Evolutionary conservation across 176 grass and related monocot genomes (phyloP).

Genomic region (Musa schizocarpa): DNA sequence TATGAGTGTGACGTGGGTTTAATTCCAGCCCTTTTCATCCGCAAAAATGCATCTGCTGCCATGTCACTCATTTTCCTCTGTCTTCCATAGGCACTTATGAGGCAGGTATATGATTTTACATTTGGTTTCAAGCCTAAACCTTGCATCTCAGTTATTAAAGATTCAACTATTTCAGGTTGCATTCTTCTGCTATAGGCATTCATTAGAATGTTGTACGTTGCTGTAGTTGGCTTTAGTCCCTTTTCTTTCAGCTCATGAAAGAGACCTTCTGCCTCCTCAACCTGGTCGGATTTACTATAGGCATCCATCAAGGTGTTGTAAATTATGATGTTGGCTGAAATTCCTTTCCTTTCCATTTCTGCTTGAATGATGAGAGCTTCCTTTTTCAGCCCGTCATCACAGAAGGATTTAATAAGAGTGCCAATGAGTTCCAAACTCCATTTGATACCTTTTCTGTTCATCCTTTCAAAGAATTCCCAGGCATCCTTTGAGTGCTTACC

Average conservation of each 20-base stretch:
- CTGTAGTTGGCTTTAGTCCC: conserved; percentile 45
- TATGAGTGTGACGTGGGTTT: conserved; percentile 54
- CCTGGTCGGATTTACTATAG: conserved; percentile 56
- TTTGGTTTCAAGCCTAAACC: conserved; percentile 51
- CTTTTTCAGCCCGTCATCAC: conserved; percentile 59
- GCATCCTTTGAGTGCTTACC: conserved; percentile 63
- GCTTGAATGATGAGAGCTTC: conserved; percentile 80
- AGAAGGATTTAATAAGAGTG: conserved; percentile 65
- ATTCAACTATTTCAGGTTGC: conserved; percentile 65
- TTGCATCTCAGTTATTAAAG: conserved; percentile 58
- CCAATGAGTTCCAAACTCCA: conserved; percentile 56
- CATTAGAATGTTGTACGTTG: conserved; percentile 86
- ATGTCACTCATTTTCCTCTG: conserved; percentile 70
- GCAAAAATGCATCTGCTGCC: conserved; percentile 69
- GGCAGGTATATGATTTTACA: conserved; percentile 61
- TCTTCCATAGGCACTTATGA: conserved; percentile 68
- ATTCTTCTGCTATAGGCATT: conserved; percentile 84
- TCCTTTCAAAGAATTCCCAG: conserved; percentile 74
- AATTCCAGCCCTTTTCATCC: conserved; percentile 67
- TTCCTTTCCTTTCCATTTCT: conserved; percentile 85
- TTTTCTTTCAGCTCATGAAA: conserved; percentile 77
- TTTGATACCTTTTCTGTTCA: conserved; percentile 74
- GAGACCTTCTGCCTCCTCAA: conserved; percentile 76
- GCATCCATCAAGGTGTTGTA: conserved; percentile 59
- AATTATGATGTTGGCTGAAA: conserved; percentile 52